Percentiles rank a stretch among this genome's conserved stretches.
Conservation (phyloP, 148 eudicot species). For the Diospyros lotus region DNA sequence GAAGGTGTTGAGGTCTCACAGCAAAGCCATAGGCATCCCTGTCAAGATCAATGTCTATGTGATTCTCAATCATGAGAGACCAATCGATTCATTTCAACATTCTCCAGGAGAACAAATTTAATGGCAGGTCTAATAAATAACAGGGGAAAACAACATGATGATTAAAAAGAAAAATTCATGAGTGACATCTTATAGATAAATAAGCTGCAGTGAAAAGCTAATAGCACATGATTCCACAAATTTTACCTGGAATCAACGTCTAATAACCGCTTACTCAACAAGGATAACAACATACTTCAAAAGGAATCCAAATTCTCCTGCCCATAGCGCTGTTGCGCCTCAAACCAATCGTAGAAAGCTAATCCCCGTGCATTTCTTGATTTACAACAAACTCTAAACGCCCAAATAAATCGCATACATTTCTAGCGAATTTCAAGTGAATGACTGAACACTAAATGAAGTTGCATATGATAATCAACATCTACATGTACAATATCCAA, state of each 20-base stretch:
- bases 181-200: background rate
- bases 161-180: background rate
- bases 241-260: slow-evolving; percentile 87
- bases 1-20: slow-evolving; percentile 83
- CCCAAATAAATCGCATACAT: slow-evolving; percentile 14
- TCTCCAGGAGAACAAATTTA: background rate
- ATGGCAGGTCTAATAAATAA: background rate
- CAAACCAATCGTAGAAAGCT: slow-evolving; percentile 8
- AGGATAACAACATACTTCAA: slow-evolving; percentile 84
- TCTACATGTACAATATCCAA: too few relatives aligned
- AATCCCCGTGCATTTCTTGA: slow-evolving; percentile 12
- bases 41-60: slow-evolving; percentile 15
- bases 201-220: slow-evolving; percentile 11
- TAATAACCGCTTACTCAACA: slow-evolving; percentile 81
- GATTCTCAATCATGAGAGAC: slow-evolving; percentile 6
- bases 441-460: background rate
- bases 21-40: slow-evolving; percentile 95
- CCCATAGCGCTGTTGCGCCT: slow-evolving; percentile 51
- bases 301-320: slow-evolving; percentile 29
- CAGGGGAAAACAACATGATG: background rate
- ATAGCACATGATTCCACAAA: background rate
- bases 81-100: background rate
- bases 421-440: background rate
- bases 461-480: too few relatives aligned
- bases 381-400: slow-evolving; percentile 1